Base-by-base conservation (phyloP, 352 stramenopile species). In the Globisporangium spiculum region DNA sequence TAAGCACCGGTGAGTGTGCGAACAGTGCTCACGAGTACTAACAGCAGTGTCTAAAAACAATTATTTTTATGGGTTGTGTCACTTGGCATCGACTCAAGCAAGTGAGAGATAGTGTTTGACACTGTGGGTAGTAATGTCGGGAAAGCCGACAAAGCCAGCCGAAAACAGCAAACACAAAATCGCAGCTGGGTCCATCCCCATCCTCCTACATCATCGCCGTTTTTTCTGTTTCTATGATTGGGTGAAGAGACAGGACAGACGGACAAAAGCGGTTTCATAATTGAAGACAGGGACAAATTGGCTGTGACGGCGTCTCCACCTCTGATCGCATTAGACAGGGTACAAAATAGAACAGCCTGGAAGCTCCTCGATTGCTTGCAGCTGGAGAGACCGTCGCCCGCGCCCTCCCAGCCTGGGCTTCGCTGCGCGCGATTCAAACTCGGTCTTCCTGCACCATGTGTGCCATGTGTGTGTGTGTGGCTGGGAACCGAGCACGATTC, bases 321-420 rank as follows among this genome's bases (percentile, higher is more conserved):
- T n/a, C 5, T 4, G 0, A 30, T 16, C 50, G 50, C 0, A 16
- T 61, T 61, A 4, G 34, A 34, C 8, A 62, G 56, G 32, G 5
- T 32, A 30, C 3, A 4, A 50, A 7, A 16, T 24, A 50, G 20
- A 34, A 50, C 56, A 62, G 32, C 32, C 22, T 14, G 14, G 5
- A n/a, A 34, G 56, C 56, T 30, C n/a, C n/a, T 62, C 32, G 56
- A 61, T 48, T 61, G 32, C 56, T 61, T 32, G 55, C 55, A 48
- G 55, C 55, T 46, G 55, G 20, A 20, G 18, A 44, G 10, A 18
- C 36, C 44, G 3, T 20, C 0, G 16, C 18, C 16, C 41, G n/a
- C 44, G 44, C 20, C 16, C 44, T 22, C 44, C 44, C 36, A 44
- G 36, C 36, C 36, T 44, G 36, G 38, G 12, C 38, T 20, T 18